A percentile compares a stretch with the other conserved stretches of the same genome.
Evolutionary conservation across 73 alveolate species (phyloP).

Genomic region (Paramecium octaurelia): DNA sequence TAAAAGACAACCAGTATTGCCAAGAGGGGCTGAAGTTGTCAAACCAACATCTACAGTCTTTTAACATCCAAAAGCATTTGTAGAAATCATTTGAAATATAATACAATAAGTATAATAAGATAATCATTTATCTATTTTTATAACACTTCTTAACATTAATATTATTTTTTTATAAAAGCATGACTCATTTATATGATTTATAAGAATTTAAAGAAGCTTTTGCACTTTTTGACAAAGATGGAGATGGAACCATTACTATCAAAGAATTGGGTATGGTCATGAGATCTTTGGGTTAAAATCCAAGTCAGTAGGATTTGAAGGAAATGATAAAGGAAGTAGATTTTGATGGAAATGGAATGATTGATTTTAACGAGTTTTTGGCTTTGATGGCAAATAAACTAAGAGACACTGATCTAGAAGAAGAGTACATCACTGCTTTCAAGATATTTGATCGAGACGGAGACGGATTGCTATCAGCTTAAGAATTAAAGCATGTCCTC

Average conservation of each 20-base stretch:
- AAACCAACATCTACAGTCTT: slow-evolving; percentile 44
- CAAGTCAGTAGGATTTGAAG: slow-evolving; percentile 89
- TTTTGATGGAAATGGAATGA: slow-evolving; percentile 96
- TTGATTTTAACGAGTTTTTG: slow-evolving; percentile 96
- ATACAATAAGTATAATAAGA: slow-evolving; percentile 41
- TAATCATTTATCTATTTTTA: background rate
- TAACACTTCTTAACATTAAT: background rate
- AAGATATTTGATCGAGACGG: slow-evolving; percentile 98
- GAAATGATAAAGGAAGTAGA: slow-evolving; percentile 94
- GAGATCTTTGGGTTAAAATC: slow-evolving; percentile 94
- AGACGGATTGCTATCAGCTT: slow-evolving; percentile 86
- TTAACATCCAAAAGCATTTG: slow-evolving; percentile 62
- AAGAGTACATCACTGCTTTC: slow-evolving; percentile 97
- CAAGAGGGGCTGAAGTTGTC: slow-evolving; percentile 57
- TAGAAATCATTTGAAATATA: slow-evolving; percentile 53
- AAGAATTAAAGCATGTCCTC: slow-evolving; percentile 89
- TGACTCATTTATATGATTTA: slow-evolving; percentile 34
- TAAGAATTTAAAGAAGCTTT: slow-evolving; percentile 95
- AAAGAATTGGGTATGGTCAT: slow-evolving; percentile 97
- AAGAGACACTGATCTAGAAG: slow-evolving; percentile 98
- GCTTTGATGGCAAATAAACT: slow-evolving; percentile 96
- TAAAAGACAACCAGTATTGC: slow-evolving; percentile 59
- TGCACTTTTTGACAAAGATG: slow-evolving; percentile 95
- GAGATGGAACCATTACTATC: slow-evolving; percentile 93
- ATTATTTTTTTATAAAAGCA: background rate